Evolutionary conservation across 2,329 filamentous ascomycete genomes (phyloP).

Genomic region (Claviceps fusiformis): DNA sequence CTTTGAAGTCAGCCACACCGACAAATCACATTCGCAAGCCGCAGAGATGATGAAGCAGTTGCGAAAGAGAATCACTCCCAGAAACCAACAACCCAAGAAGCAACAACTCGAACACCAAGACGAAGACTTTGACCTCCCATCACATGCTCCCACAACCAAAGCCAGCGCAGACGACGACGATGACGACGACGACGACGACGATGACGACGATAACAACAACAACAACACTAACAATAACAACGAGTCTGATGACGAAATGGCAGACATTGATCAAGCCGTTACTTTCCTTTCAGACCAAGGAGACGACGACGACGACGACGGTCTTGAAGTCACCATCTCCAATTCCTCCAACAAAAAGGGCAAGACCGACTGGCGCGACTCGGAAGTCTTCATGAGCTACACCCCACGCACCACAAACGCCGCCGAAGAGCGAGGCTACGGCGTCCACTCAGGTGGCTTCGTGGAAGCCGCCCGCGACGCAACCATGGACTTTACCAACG

Average conservation of each 20-base stretch:
- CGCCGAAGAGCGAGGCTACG: slow-evolving; percentile 84
- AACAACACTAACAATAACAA: slow-evolving; percentile 2
- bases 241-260: slow-evolving; percentile 7
- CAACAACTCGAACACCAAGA: slow-evolving; percentile 22
- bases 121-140: slow-evolving; percentile 14
- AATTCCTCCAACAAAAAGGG: slow-evolving; percentile 40
- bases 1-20: slow-evolving; percentile 78
- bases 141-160: not conserved
- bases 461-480: slow-evolving; percentile 73
- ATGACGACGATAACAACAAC: not conserved
- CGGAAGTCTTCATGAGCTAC: slow-evolving; percentile 95
- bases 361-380: slow-evolving; percentile 60
- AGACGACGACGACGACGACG: slow-evolving; percentile 42
- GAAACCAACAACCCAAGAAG: slow-evolving; percentile 28
- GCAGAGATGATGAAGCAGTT: slow-evolving; percentile 65
- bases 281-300: slow-evolving; percentile 16
- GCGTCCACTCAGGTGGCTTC: slow-evolving; percentile 80
- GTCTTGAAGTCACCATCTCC: slow-evolving; percentile 58
- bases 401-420: slow-evolving; percentile 66
- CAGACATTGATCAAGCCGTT: not conserved
- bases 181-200: slow-evolving; percentile 7
- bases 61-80: slow-evolving; percentile 54
- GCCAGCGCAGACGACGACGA: slow-evolving; percentile 11
- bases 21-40: slow-evolving; percentile 49
- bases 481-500: slow-evolving; percentile 85